These are phyloP conservation scores for Grammothele lineata DNA, from an alignment of 768 basidiomycete genomes.

Conservation along the genomic window DNA sequence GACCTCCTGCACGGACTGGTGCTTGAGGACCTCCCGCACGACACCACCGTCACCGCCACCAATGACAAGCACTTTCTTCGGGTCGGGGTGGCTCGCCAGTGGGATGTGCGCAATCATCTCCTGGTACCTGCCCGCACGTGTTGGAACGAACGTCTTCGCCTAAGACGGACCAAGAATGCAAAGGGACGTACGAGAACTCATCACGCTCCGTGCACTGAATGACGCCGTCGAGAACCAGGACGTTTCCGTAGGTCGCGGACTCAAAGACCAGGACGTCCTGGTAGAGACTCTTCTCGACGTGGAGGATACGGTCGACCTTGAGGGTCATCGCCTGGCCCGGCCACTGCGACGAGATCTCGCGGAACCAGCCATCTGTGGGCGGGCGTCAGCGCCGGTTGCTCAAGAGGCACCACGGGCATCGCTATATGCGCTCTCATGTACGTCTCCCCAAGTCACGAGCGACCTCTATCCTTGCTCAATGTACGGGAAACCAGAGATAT, in stretches of 20 bases:
- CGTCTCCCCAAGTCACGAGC: background rate
- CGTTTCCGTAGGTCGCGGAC: constrained; percentile 95
- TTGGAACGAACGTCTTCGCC: constrained; percentile 4
- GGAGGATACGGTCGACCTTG: constrained; percentile 92
- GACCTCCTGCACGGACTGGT: constrained; percentile 84
- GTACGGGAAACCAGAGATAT: background rate
- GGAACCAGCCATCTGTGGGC: constrained; percentile 85
- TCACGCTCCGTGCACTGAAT: constrained; percentile 98
- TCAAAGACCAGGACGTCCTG: constrained; percentile 98
- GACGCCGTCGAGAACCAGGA: constrained; percentile 90
- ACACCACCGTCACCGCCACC: constrained; percentile 99
- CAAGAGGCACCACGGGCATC: background rate
- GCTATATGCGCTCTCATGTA: background rate
- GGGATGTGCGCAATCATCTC: constrained; percentile 99
- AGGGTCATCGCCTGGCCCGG: constrained; percentile 97
- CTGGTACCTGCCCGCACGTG: constrained; percentile 68
- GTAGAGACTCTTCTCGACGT: constrained; percentile 88
- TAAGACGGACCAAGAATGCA: background rate
- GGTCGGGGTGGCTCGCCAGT: constrained; percentile 94
- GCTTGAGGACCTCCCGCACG: constrained; percentile 95
- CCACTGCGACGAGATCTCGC: constrained; percentile 94
- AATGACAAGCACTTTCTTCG: constrained; percentile 92
- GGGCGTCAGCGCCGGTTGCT: background rate
- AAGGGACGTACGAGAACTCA: constrained; percentile 86
- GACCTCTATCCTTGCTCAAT: no score